These are phyloP conservation scores for Pseudozyma tsukubaensis DNA, from an alignment of 1,284 basidiomycete genomes.

Conservation along the genomic window DNA sequence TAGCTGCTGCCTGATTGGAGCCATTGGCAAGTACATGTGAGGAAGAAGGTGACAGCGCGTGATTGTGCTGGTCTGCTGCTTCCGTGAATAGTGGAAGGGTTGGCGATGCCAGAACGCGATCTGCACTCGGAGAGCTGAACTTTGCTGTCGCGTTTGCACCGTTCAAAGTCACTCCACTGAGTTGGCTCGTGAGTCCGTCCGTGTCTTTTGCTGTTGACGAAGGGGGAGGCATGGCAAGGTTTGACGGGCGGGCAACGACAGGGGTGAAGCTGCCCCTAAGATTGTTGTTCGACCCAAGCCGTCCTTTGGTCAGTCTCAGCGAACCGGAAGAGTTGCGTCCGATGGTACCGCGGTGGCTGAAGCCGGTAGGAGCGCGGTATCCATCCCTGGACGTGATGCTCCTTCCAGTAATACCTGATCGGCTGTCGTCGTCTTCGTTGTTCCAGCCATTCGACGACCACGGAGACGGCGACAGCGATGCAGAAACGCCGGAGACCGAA, in stretches of 20 bases:
- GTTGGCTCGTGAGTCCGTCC: conserved; percentile 26
- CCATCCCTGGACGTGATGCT: conserved; percentile 32
- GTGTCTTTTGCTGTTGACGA: not conserved
- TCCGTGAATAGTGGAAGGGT: no score
- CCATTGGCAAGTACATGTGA: not conserved
- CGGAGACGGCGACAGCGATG: conserved; percentile 19
- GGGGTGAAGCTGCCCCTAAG: conserved; percentile 22
- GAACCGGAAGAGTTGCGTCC: conserved; percentile 34
- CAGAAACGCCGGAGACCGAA: conserved; percentile 10
- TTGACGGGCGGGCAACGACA: no score
- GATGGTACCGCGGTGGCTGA: conserved; percentile 17
- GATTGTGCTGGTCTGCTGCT: not conserved
- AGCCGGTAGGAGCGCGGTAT: conserved; percentile 13
- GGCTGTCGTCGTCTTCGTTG: conserved; percentile 13
- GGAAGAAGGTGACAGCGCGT: not conserved
- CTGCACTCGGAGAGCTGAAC: conserved; percentile 20
- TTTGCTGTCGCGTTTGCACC: conserved; percentile 18
- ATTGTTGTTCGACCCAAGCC: conserved; percentile 30
- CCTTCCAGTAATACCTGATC: conserved; percentile 15
- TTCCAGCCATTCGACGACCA: conserved; percentile 9
- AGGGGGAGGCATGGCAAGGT: no score
- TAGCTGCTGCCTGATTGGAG: no score
- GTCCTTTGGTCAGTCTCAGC: conserved; percentile 35
- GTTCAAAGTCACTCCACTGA: conserved; percentile 31
- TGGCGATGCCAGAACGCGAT: not conserved